phyloP scores from a whole-genome alignment of 179 eudicot genomes.

The Corrigiola litoralis region DNA sequence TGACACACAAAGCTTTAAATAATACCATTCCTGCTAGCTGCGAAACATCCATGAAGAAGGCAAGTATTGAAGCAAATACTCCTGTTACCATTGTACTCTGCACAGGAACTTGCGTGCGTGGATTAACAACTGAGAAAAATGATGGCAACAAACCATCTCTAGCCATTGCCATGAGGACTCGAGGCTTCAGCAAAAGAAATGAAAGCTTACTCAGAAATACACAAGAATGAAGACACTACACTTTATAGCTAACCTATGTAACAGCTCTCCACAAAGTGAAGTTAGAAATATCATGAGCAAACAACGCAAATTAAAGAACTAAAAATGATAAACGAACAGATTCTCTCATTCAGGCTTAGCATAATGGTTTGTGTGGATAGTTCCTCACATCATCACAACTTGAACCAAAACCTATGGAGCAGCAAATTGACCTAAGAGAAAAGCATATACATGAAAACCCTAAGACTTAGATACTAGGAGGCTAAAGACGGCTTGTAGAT shows the following conservation, averaged over 20 bases:
- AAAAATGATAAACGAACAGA: neutral
- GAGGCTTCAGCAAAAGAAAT: slow-evolving; percentile 49
- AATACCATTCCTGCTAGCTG: slow-evolving; percentile 94
- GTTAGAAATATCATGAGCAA: neutral
- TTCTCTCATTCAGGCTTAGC: neutral
- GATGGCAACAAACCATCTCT: slow-evolving; percentile 94
- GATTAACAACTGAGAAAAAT: slow-evolving; percentile 79
- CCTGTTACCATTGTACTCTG: slow-evolving; percentile 82
- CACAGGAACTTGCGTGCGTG: slow-evolving; percentile 75
- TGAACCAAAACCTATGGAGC: too few species aligned
- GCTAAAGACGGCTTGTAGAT: too few species aligned
- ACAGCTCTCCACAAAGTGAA: neutral
- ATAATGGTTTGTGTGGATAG: too few species aligned
- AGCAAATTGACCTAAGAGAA: too few species aligned
- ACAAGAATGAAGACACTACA: neutral
- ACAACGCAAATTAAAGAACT: neutral
- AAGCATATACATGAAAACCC: too few species aligned
- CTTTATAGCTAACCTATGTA: too few species aligned
- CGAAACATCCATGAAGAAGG: slow-evolving; percentile 87
- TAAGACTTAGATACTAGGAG: too few species aligned
- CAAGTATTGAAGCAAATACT: slow-evolving; percentile 59
- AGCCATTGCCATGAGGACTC: slow-evolving; percentile 96
- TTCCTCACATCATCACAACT: too few species aligned
- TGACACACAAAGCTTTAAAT: slow-evolving; percentile 15
- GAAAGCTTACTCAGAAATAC: neutral